Conservation (phyloP, 768 basidiomycete species). For the Filobasidium floriforme region DNA sequence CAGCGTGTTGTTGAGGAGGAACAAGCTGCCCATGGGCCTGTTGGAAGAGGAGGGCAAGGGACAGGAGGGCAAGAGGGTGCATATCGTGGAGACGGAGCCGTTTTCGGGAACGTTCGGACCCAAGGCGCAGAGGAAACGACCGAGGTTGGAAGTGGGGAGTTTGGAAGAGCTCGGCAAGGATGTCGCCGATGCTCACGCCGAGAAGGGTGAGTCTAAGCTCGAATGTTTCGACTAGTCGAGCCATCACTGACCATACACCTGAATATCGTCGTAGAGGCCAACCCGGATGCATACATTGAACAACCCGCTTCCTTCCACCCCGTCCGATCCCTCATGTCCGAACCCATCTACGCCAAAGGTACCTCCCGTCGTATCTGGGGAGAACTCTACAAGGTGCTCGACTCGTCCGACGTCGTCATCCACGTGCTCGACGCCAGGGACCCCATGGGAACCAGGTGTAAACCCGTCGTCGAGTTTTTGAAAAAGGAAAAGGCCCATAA, state of each 20-base stretch:
- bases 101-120: constrained; percentile 92
- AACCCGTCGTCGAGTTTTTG: constrained; percentile 84
- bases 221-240: no score
- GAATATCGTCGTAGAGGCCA: constrained; percentile 11
- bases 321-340: constrained; percentile 49
- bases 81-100: constrained; percentile 93
- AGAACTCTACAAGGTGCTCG: constrained; percentile 97
- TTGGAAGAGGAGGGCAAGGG: constrained; percentile 83
- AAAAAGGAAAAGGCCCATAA: constrained; percentile 96
- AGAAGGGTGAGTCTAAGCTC: constrained; percentile 48
- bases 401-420: constrained; percentile 92
- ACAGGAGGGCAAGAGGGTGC: constrained; percentile 72
- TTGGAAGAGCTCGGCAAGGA: constrained; percentile 73
- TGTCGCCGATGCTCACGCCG: constrained; percentile 42
- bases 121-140: constrained; percentile 86
- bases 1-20: constrained; percentile 82
- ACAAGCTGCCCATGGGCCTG: constrained; percentile 94
- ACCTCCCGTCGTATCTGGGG: constrained; percentile 94
- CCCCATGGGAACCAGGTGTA: constrained; percentile 88
- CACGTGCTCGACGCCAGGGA: constrained; percentile 94
- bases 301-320: constrained; percentile 50
- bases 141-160: constrained; percentile 75
- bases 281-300: constrained; percentile 11
- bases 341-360: constrained; percentile 90
- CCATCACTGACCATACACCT: no score